Conservation (phyloP, 371 early-diverging fungal genomes). For the Lichtheimia ornata region DNA sequence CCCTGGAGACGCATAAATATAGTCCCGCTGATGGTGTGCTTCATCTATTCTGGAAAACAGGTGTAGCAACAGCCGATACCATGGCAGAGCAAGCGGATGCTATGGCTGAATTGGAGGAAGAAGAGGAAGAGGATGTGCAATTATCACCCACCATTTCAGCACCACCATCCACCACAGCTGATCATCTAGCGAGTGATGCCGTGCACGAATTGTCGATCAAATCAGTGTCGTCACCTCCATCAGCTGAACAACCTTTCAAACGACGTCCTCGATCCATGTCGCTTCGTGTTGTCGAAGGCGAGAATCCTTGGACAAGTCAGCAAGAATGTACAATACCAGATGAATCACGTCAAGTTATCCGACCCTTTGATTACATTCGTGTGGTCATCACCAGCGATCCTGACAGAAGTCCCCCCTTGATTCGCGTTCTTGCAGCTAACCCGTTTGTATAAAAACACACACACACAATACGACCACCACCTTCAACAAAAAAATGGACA, state of each 20-base stretch:
- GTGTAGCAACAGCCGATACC: slow-evolving; percentile 34
- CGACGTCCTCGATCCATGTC: slow-evolving; percentile 37
- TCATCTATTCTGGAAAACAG: slow-evolving; percentile 53
- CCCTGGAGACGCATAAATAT: slow-evolving; percentile 41
- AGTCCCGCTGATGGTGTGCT: slow-evolving; percentile 37
- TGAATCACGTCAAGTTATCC: slow-evolving; percentile 55
- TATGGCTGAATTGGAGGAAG: slow-evolving; percentile 14
- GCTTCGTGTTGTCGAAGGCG: slow-evolving; percentile 36
- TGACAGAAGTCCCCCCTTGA: slow-evolving; percentile 64
- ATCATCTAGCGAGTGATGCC: slow-evolving; percentile 8
- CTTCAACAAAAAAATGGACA: background rate
- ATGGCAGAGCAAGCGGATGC: slow-evolving; percentile 26
- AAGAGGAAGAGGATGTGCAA: slow-evolving; percentile 15
- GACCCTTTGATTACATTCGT: slow-evolving; percentile 61
- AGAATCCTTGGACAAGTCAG: slow-evolving; percentile 36
- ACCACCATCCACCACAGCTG: slow-evolving; percentile 11
- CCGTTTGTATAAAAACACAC: slow-evolving; percentile 43
- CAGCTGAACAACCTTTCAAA: slow-evolving; percentile 13
- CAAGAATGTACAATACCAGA: slow-evolving; percentile 37
- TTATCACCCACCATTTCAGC: slow-evolving; percentile 12
- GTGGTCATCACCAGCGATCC: slow-evolving; percentile 68
- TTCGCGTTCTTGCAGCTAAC: slow-evolving; percentile 68
- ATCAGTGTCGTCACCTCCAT: slow-evolving; percentile 16
- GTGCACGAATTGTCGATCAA: slow-evolving; percentile 14
- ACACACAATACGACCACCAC: background rate